Conservation (phyloP, 441 rosid genomes). For the Mallotus japonicus region DNA sequence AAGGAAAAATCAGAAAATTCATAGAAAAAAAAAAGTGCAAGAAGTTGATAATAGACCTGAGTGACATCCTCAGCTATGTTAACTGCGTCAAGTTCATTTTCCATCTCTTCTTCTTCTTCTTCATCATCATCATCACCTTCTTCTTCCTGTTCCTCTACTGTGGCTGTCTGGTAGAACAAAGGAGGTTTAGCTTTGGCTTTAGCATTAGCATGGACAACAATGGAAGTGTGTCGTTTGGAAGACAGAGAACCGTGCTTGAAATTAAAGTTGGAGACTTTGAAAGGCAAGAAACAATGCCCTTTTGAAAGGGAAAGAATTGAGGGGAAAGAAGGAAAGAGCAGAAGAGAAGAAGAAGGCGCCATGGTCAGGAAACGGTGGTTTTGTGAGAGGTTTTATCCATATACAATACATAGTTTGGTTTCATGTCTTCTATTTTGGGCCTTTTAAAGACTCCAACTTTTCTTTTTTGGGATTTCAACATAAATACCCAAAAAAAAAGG, state of each 20-base stretch:
- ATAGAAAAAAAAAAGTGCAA: neutral
- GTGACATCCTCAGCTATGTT: slow-evolving; percentile 93
- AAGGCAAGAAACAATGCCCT: slow-evolving; percentile 25
- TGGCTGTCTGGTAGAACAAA: slow-evolving; percentile 31
- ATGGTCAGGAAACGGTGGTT: slow-evolving; percentile 26
- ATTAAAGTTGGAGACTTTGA: slow-evolving; percentile 21
- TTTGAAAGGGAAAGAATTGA: slow-evolving; percentile 17
- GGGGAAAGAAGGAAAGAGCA: slow-evolving; percentile 32
- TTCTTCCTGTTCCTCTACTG: slow-evolving; percentile 12
- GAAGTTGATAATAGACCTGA: slow-evolving; percentile 47
- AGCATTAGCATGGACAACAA: slow-evolving; percentile 31
- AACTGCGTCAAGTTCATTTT: slow-evolving; percentile 47
- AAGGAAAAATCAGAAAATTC: slow-evolving; percentile 12
- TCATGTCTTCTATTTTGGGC: neutral
- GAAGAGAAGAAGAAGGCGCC: slow-evolving; percentile 43
- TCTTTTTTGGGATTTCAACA: neutral
- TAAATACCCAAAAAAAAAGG: too few species aligned
- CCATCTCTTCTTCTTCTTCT: slow-evolving; percentile 29
- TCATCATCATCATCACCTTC: slow-evolving; percentile 20
- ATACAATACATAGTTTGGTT: too few species aligned
- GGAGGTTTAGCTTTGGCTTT: slow-evolving; percentile 30
- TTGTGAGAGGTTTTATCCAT: slow-evolving; percentile 38
- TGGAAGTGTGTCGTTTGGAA: slow-evolving; percentile 20
- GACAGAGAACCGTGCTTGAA: slow-evolving; percentile 21
- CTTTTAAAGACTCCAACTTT: neutral